These are phyloP conservation scores for Amyloporia xantha DNA, from an alignment of 768 basidiomycete species.

Conservation along the genomic window DNA sequence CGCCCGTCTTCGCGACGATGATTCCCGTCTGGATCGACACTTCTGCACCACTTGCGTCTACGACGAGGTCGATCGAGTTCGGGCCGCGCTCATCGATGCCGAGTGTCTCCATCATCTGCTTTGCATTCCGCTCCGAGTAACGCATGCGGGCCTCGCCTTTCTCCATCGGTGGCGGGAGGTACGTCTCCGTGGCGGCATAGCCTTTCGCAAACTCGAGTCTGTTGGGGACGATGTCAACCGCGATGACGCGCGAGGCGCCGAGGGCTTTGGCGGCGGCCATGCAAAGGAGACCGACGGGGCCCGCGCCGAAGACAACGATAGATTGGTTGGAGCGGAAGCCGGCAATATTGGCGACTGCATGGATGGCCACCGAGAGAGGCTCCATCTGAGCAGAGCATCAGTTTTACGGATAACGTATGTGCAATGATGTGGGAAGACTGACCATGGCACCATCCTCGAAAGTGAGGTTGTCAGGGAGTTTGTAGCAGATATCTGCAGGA, in stretches of 20 bases:
- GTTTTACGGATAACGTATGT: neutral
- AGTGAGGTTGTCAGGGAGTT: conserved; percentile 74
- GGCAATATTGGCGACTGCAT: conserved; percentile 77
- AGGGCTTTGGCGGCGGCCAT: conserved; percentile 96
- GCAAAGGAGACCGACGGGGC: conserved; percentile 82
- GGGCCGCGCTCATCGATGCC: conserved; percentile 66
- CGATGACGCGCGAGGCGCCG: conserved; percentile 79
- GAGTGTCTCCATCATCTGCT: conserved; percentile 55
- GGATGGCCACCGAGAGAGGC: conserved; percentile 88
- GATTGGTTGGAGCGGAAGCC: conserved; percentile 66
- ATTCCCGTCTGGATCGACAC: conserved; percentile 85
- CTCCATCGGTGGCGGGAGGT: conserved; percentile 51
- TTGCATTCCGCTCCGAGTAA: conserved; percentile 70
- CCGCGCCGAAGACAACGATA: conserved; percentile 83
- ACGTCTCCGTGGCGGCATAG: conserved; percentile 79
- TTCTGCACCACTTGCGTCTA: conserved; percentile 92
- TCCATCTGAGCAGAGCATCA: conserved; percentile 59
- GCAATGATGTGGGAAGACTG: conserved; percentile 15
- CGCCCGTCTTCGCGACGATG: conserved; percentile 68
- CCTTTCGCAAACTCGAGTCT: conserved; percentile 82
- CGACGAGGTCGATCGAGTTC: conserved; percentile 72
- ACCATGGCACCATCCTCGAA: conserved; percentile 96
- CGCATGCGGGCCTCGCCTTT: conserved; percentile 60
- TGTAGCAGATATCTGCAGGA: conserved; percentile 80
- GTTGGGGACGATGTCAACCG: conserved; percentile 67